Evolutionary conservation across 1,284 basidiomycete species (phyloP).

Genomic region (Baeospora myosura): DNA sequence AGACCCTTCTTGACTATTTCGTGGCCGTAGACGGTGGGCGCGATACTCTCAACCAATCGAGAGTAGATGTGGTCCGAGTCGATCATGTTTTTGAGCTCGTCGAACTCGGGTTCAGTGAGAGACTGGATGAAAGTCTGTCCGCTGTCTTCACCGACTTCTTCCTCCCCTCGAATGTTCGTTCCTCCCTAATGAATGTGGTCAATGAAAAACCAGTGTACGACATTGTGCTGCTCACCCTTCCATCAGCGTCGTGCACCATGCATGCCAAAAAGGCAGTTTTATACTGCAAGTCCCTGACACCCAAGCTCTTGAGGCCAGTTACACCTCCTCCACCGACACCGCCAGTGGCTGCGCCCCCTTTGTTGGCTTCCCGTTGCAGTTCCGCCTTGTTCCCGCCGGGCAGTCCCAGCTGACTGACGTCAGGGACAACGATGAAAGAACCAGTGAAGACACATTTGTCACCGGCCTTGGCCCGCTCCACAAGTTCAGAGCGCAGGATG

Average conservation of each 20-base stretch:
- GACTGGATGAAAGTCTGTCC: slow-evolving; percentile 68
- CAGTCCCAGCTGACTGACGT: slow-evolving; percentile 92
- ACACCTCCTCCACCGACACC: slow-evolving; percentile 83
- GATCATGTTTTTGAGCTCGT: slow-evolving; percentile 93
- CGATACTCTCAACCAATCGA: slow-evolving; percentile 89
- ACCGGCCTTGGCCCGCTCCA: slow-evolving; percentile 96
- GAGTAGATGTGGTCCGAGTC: slow-evolving; percentile 91
- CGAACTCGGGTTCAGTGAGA: slow-evolving; percentile 89
- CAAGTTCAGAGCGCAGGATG: slow-evolving; percentile 90
- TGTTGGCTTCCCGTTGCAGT: slow-evolving; percentile 81
- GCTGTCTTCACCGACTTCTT: slow-evolving; percentile 64
- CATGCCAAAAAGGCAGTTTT: slow-evolving; percentile 98
- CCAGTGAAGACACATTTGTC: slow-evolving; percentile 99
- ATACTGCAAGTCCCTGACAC: slow-evolving; percentile 94
- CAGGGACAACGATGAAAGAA: slow-evolving; percentile 96
- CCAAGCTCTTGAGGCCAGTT: slow-evolving; percentile 88
- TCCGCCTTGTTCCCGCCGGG: slow-evolving; percentile 91
- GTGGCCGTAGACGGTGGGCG: slow-evolving; percentile 97
- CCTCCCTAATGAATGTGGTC: slow-evolving; percentile 42
- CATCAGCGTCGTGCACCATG: slow-evolving; percentile 91
- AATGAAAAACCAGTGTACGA: slow-evolving; percentile 2
- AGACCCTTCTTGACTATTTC: slow-evolving; percentile 99
- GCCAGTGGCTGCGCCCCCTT: slow-evolving; percentile 52
- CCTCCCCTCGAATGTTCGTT: slow-evolving; percentile 83
- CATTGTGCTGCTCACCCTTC: slow-evolving; percentile 49